These are phyloP conservation scores for Acanthochlamys bracteata DNA, from an alignment of 106 monocot species.

Conservation along the genomic window DNA sequence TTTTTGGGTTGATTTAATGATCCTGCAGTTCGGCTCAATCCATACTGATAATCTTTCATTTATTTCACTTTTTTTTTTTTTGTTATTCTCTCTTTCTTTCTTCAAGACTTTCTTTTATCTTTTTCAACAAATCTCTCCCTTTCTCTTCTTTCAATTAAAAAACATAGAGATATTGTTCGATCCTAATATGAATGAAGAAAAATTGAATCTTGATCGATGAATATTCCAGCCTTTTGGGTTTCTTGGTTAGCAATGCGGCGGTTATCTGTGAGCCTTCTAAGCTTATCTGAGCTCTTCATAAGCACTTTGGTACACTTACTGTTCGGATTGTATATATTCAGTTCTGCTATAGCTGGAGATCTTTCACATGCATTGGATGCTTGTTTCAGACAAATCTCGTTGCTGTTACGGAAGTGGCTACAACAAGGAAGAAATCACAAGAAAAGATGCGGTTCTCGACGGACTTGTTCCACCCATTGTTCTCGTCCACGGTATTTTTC, in stretches of 20 bases:
- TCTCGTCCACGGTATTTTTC: slow-evolving; percentile 82
- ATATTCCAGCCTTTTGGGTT: not conserved
- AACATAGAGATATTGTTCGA: not conserved
- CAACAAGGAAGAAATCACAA: slow-evolving; percentile 5
- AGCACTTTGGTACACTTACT: slow-evolving; percentile 61
- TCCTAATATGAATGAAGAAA: not conserved
- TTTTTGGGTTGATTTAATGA: no score
- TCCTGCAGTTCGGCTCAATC: no score
- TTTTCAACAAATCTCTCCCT: not conserved
- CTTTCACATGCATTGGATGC: slow-evolving; percentile 34
- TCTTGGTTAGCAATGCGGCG: slow-evolving; percentile 27
- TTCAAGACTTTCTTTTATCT: no score
- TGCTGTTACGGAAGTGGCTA: not conserved
- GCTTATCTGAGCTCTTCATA: slow-evolving; percentile 42
- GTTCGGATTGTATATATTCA: slow-evolving; percentile 79
- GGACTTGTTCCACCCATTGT: slow-evolving; percentile 57
- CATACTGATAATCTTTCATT: no score
- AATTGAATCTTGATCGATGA: not conserved
- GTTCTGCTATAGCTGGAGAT: slow-evolving; percentile 70
- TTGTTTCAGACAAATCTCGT: not conserved
- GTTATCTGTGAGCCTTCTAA: slow-evolving; percentile 28
- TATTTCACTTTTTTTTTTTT: no score
- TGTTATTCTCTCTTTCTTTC: no score
- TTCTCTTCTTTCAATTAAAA: not conserved
- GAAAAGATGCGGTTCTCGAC: slow-evolving; percentile 7